Conservation (phyloP, 2,329 filamentous ascomycete genomes). For the Pseudogymnoascus sp. region DNA sequence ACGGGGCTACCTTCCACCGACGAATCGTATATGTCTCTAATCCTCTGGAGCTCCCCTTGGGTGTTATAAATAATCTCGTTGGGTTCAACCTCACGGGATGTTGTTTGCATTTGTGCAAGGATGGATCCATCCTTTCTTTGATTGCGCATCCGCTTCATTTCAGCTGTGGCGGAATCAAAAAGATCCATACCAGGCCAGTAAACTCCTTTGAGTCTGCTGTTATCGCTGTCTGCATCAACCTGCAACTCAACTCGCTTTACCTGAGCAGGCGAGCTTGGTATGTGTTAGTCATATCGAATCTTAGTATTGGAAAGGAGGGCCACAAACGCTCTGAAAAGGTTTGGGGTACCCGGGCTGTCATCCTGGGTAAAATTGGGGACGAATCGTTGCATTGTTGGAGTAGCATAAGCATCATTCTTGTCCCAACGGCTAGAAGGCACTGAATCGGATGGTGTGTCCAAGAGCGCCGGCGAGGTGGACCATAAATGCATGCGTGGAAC, state of each 20-base stretch:
- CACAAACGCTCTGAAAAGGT: background rate
- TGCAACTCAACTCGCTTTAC: background rate
- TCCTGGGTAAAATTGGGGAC: conserved; percentile 22
- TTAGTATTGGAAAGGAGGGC: background rate
- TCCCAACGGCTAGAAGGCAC: conserved; percentile 18
- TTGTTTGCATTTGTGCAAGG: conserved; percentile 57
- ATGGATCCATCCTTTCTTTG: conserved; percentile 71
- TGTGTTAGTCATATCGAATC: background rate
- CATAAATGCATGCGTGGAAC: conserved; percentile 28
- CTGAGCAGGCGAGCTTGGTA: background rate
- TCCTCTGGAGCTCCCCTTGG: conserved; percentile 42
- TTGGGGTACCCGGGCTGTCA: conserved; percentile 10
- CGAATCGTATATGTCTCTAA: conserved; percentile 53
- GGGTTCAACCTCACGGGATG: conserved; percentile 56
- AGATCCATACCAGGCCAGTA: conserved; percentile 71
- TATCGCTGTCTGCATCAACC: background rate
- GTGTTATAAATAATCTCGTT: conserved; percentile 57
- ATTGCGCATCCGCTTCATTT: conserved; percentile 67
- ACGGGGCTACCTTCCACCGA: conserved; percentile 47
- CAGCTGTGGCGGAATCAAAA: conserved; percentile 71
- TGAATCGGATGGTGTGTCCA: background rate
- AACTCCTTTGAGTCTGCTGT: conserved; percentile 55
- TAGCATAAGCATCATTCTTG: conserved; percentile 19
- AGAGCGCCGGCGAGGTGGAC: conserved; percentile 14
- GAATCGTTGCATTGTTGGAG: conserved; percentile 23